Evolutionary conservation across 78 protist genomes (phyloP).

Genomic region (Trichosphaerium sp.): DNA sequence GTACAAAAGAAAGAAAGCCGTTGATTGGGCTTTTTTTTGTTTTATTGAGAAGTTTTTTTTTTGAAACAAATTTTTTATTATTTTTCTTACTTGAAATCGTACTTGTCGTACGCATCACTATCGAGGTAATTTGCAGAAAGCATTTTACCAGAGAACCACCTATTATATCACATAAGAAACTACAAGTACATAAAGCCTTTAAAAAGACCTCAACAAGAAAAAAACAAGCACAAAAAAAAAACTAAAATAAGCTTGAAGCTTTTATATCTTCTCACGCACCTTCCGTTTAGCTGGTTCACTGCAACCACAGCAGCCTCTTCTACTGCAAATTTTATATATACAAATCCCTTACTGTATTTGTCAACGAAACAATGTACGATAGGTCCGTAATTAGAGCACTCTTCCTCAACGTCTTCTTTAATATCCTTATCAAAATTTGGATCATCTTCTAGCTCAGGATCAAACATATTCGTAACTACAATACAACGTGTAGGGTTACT

Average conservation of each 20-base stretch:
- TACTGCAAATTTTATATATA: slow-evolving; percentile 6
- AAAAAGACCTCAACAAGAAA: too few species aligned
- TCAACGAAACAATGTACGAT: slow-evolving; percentile 36
- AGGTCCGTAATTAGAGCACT: slow-evolving; percentile 27
- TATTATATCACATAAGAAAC: too few species aligned
- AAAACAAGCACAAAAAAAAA: too few species aligned
- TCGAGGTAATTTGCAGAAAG: slow-evolving; percentile 18
- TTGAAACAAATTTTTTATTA: too few species aligned
- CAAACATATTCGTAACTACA: slow-evolving; percentile 43
- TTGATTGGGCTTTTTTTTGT: too few species aligned
- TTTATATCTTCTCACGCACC: too few species aligned
- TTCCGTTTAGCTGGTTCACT: slow-evolving; percentile 5
- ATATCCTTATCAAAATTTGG: slow-evolving; percentile 56
- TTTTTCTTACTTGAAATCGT: too few species aligned
- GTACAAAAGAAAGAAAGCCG: too few species aligned
- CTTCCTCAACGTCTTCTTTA: slow-evolving; percentile 46
- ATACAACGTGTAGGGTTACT: slow-evolving; percentile 28
- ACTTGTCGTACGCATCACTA: slow-evolving; percentile 2
- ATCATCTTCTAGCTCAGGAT: slow-evolving; percentile 26
- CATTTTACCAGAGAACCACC: slow-evolving; percentile 31
- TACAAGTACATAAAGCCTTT: too few species aligned
- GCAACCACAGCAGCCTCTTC: slow-evolving; percentile 9
- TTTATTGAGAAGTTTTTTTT: too few species aligned
- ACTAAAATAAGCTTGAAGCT: too few species aligned
- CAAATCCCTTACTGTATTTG: slow-evolving; percentile 20